phyloP scores from a whole-genome alignment of 1,284 basidiomycete genomes.

The Malassezia yamatoensis region DNA sequence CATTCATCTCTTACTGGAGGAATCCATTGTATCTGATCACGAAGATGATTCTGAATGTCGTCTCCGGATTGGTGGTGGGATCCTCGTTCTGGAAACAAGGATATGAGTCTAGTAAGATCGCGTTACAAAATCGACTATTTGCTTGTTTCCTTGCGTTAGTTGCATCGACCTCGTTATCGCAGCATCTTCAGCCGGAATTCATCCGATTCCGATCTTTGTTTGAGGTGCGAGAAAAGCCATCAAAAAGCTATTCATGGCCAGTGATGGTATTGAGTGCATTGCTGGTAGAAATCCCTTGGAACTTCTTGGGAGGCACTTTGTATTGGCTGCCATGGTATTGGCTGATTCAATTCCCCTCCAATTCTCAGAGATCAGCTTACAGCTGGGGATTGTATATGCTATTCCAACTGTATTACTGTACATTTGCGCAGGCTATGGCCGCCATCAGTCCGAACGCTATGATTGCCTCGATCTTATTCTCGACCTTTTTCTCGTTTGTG shows the following conservation, averaged over 20 bases:
- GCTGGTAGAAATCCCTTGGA: constrained; percentile 38
- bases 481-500: constrained; percentile 42
- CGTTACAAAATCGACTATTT: constrained; percentile 67
- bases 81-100: constrained; percentile 37
- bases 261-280: constrained; percentile 33
- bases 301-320: constrained; percentile 35
- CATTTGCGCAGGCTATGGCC: constrained; percentile 38
- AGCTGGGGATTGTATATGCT: constrained; percentile 35
- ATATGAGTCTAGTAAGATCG: constrained; percentile 18
- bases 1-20: constrained; percentile 42
- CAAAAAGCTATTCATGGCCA: constrained; percentile 71
- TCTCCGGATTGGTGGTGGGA: constrained; percentile 57
- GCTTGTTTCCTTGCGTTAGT: constrained; percentile 49
- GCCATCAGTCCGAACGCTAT: constrained; percentile 38
- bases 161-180: constrained; percentile 34
- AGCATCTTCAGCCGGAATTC: constrained; percentile 50
- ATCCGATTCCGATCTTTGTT: constrained; percentile 56
- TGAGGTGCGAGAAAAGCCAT: constrained; percentile 63
- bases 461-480: constrained; percentile 39
- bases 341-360: constrained; percentile 27
- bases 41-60: constrained; percentile 51
- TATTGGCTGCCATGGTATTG: constrained; percentile 42
- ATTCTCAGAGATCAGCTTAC: constrained; percentile 28
- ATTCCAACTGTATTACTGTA: constrained; percentile 32
- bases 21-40: constrained; percentile 34